phyloP scores from a whole-genome alignment of 2,329 filamentous ascomycete genomes.

The Aspergillus melleus region DNA sequence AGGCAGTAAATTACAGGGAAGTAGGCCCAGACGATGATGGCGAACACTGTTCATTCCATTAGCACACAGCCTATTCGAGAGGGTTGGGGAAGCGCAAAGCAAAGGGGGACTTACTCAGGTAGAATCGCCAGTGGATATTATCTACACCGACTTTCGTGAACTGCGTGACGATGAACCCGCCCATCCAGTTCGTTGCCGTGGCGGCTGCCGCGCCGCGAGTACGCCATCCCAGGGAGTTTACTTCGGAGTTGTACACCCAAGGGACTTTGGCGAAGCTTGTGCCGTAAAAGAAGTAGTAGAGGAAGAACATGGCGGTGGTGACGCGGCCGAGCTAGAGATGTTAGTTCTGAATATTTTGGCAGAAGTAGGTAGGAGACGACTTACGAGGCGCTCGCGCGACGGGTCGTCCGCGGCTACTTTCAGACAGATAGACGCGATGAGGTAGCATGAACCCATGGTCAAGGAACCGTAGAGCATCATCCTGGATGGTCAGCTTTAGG shows the following conservation, averaged over 20 bases:
- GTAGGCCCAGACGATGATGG: constrained; percentile 3
- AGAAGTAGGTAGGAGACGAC: background rate
- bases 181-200: constrained; percentile 1
- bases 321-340: background rate
- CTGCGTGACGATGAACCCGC: constrained; percentile 1
- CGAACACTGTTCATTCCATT: background rate
- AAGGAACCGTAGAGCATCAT: constrained; percentile 1
- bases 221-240: constrained; percentile 1
- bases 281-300: constrained; percentile 4
- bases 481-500: background rate
- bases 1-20: background rate
- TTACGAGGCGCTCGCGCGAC: background rate
- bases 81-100: too few species aligned
- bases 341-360: background rate
- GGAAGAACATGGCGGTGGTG: constrained; percentile 2
- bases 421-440: background rate
- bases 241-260: constrained; percentile 1
- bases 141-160: background rate
- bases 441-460: constrained; percentile 1
- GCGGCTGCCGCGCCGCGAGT: background rate
- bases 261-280: constrained; percentile 3
- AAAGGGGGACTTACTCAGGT: background rate
- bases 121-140: constrained; percentile 1
- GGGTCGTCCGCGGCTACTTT: background rate
- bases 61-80: background rate